Percentiles rank a stretch among this genome's conserved stretches.
These are phyloP conservation scores for Trichoderma sp. DNA, from an alignment of 2,329 filamentous ascomycete species.

Conservation along the genomic window DNA sequence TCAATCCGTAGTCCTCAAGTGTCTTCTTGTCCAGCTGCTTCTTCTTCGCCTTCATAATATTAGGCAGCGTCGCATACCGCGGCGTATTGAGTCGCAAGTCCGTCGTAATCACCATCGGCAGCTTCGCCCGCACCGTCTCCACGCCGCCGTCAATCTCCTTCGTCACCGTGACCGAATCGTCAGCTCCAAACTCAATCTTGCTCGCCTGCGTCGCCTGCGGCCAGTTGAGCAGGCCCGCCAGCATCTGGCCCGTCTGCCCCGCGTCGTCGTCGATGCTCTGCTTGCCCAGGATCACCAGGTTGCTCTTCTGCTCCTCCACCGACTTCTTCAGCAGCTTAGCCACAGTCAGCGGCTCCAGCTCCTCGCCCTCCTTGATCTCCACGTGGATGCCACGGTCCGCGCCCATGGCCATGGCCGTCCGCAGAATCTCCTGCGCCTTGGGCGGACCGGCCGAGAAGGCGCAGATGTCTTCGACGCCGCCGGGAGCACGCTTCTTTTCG, in stretches of 20 bases:
- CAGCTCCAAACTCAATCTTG: constrained; percentile 72
- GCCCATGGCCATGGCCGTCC: constrained; percentile 98
- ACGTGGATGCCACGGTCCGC: constrained; percentile 90
- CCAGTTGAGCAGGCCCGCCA: constrained; percentile 89
- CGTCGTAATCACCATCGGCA: constrained; percentile 93
- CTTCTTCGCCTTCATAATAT: constrained; percentile 99
- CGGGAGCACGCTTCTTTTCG: constrained; percentile 71
- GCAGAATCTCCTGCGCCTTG: constrained; percentile 83
- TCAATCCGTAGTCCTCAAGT: constrained; percentile 75
- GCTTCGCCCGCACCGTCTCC: constrained; percentile 79
- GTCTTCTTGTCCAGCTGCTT: constrained; percentile 95
- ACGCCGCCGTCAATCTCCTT: constrained; percentile 94
- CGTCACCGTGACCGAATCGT: constrained; percentile 70
- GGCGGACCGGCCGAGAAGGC: constrained; percentile 83
- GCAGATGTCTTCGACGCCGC: constrained; percentile 85
- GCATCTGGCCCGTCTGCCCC: constrained; percentile 95
- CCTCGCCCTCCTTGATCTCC: constrained; percentile 69
- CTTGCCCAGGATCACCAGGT: constrained; percentile 92
- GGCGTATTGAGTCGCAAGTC: constrained; percentile 94
- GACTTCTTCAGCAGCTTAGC: constrained; percentile 83
- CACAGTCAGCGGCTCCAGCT: constrained; percentile 84
- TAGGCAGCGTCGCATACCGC: constrained; percentile 89
- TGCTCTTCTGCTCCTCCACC: constrained; percentile 79
- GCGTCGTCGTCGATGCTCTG: constrained; percentile 98
- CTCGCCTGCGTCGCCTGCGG: constrained; percentile 91